phyloP scores from a whole-genome alignment of 2,329 filamentous ascomycete genomes.

The Trichoderma sp. region DNA sequence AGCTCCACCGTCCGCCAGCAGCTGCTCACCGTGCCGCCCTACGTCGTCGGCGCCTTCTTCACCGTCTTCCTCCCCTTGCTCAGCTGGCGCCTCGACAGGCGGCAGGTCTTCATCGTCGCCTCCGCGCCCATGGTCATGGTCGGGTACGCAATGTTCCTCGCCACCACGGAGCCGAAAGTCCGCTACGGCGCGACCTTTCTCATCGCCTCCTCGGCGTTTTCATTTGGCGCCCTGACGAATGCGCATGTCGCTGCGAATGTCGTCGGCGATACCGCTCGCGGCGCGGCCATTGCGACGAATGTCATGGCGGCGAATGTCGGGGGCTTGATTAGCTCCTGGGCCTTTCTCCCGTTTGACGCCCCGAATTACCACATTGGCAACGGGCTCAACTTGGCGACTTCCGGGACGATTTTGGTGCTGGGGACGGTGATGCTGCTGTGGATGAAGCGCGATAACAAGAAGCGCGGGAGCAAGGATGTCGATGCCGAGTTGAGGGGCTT shows the following conservation, averaged over 20 bases:
- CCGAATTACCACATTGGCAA: slow-evolving; percentile 73
- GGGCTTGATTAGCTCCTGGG: slow-evolving; percentile 67
- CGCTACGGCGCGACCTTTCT: slow-evolving; percentile 73
- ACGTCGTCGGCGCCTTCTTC: slow-evolving; percentile 69
- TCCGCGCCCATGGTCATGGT: slow-evolving; percentile 66
- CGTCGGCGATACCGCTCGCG: slow-evolving; percentile 69
- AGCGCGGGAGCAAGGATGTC: slow-evolving; percentile 35
- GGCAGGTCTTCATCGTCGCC: slow-evolving; percentile 62
- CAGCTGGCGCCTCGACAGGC: slow-evolving; percentile 61
- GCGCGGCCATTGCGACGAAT: slow-evolving; percentile 65
- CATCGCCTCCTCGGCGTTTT: slow-evolving; percentile 65
- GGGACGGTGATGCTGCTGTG: slow-evolving; percentile 55
- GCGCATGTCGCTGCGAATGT: slow-evolving; percentile 71
- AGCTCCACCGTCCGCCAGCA: slow-evolving; percentile 62
- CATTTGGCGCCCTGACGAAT: slow-evolving; percentile 65
- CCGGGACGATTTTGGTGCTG: slow-evolving; percentile 53
- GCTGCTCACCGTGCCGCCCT: slow-evolving; percentile 70
- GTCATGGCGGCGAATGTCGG: slow-evolving; percentile 76
- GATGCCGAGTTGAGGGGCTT: slow-evolving; percentile 56
- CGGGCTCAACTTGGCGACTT: slow-evolving; percentile 66
- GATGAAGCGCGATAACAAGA: slow-evolving; percentile 64
- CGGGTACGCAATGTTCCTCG: slow-evolving; percentile 72
- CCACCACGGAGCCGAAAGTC: slow-evolving; percentile 51
- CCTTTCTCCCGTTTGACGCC: slow-evolving; percentile 62
- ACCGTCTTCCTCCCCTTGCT: slow-evolving; percentile 63